Base-by-base conservation (phyloP, 148 eudicot species). In the Camellia sinensis region DNA sequence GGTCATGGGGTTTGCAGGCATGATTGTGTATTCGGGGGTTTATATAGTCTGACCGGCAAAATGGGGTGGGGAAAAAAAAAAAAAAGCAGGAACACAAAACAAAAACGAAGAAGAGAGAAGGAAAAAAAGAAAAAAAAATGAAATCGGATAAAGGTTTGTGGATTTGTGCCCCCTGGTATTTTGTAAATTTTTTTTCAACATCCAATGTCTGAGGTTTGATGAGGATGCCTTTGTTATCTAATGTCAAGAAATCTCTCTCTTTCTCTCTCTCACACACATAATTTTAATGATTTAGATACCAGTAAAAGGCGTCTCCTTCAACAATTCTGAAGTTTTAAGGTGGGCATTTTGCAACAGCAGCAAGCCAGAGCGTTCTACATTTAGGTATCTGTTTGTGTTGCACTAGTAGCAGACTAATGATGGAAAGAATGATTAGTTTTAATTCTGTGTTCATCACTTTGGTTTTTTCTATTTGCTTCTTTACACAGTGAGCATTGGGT, bases 271-370 rank as follows among this genome's bases (percentile, higher is more conserved):
- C 72, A 3, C 8, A 41, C 67, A 60, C 45, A 14, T 10, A 44
- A 21, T 62, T 79, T 22, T 62, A 22, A 65, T 66, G 54, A 74
- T 71, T 69, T 78, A 96, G 99, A 86, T 92, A 83, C 90, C 97
- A 19, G 67, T 85, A 53, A 89, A 85, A 86, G 95, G 97, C 79
- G 80, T 93, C 81, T 90, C 93, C 18, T 87, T 96, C 77, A 71
- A 77, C 45, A 92, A 94, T 84, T 94, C 98, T 10, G 84, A 87
- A 84, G 78, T 91, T 78, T 87, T 93, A 82, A 89, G 88, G 82
- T 68, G 93, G 83, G 98, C 98, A 50, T 86, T 79, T 60, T 94
- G 94, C 78, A 96, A 96, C 80, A 94, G 97, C 89, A 96, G 97
- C 87, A 96, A 96, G 81, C 99, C 98, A 45, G 93, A 88, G 56